These are phyloP conservation scores for Scenedesmus sp. DNA, from an alignment of 163 green algal genomes.

Conservation along the genomic window DNA sequence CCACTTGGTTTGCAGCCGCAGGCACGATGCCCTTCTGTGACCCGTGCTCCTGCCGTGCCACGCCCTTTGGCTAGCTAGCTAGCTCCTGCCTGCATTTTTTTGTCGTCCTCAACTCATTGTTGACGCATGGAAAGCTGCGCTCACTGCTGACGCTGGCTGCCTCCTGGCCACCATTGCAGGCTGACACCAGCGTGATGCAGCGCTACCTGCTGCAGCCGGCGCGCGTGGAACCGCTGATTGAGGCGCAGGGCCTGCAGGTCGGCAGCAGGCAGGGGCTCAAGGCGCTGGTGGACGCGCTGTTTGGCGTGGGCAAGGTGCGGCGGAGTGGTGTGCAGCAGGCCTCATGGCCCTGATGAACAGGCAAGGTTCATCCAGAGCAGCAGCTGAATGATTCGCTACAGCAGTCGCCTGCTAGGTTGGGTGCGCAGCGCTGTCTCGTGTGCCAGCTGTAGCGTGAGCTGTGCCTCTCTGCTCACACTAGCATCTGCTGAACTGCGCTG, in stretches of 20 bases:
- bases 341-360: too few relatives aligned
- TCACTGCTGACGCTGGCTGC: background rate
- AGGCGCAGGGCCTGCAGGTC: conserved; percentile 11
- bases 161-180: background rate
- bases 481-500: background rate
- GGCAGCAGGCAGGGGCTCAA: conserved; percentile 13
- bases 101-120: too few relatives aligned
- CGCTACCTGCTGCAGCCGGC: conserved; percentile 43
- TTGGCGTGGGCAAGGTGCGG: background rate
- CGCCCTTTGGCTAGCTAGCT: too few relatives aligned
- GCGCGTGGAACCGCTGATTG: background rate
- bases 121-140: too few relatives aligned
- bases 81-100: too few relatives aligned
- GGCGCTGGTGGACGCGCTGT: conserved; percentile 32
- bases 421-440: background rate
- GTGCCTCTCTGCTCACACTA: background rate
- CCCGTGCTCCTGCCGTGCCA: too few relatives aligned
- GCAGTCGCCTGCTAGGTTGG: background rate
- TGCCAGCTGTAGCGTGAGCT: background rate
- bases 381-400: too few relatives aligned
- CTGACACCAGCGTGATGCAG: background rate
- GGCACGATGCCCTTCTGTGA: too few relatives aligned
- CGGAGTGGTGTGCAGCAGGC: background rate
- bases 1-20: too few relatives aligned
- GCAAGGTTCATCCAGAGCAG: too few relatives aligned